phyloP scores from a whole-genome alignment of 2,329 filamentous ascomycete species.

The Zymoseptoria crescenta region DNA sequence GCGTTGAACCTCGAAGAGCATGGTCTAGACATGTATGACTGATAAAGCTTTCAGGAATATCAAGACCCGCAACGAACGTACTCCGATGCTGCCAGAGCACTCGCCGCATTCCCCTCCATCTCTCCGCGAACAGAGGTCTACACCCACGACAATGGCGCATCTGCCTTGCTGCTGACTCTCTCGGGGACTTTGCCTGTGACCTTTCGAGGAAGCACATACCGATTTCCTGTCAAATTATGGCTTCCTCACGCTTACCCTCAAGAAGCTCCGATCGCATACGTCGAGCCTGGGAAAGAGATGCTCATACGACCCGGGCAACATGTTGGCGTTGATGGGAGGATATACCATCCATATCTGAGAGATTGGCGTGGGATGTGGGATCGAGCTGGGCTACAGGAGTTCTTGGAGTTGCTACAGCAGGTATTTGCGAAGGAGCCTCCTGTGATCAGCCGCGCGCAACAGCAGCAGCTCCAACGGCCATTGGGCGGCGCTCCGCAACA shows the following conservation, averaged over 20 bases:
- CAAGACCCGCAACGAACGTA: conserved; percentile 88
- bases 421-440: conserved; percentile 94
- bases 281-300: conserved; percentile 84
- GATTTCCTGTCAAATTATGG: conserved; percentile 90
- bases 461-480: conserved; percentile 44
- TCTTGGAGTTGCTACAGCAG: conserved; percentile 72
- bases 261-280: conserved; percentile 79
- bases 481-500: conserved; percentile 63
- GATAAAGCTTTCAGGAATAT: conserved; percentile 63
- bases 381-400: conserved; percentile 70
- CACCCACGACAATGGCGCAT: conserved; percentile 82
- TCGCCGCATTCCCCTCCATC: conserved; percentile 72
- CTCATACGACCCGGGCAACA: conserved; percentile 85
- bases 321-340: conserved; percentile 82
- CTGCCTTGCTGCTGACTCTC: conserved; percentile 78
- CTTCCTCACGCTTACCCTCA: conserved; percentile 82
- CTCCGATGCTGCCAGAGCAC: conserved; percentile 75
- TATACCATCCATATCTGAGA: conserved; percentile 93
- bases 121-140: conserved; percentile 88
- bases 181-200: conserved; percentile 82
- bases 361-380: conserved; percentile 87
- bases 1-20: conserved; percentile 35
- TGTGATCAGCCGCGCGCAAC: conserved; percentile 64
- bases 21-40: conserved; percentile 5
- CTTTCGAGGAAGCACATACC: conserved; percentile 82